phyloP scores from a whole-genome alignment of 2,329 filamentous ascomycete genomes.

The Chaetomium strumarium region DNA sequence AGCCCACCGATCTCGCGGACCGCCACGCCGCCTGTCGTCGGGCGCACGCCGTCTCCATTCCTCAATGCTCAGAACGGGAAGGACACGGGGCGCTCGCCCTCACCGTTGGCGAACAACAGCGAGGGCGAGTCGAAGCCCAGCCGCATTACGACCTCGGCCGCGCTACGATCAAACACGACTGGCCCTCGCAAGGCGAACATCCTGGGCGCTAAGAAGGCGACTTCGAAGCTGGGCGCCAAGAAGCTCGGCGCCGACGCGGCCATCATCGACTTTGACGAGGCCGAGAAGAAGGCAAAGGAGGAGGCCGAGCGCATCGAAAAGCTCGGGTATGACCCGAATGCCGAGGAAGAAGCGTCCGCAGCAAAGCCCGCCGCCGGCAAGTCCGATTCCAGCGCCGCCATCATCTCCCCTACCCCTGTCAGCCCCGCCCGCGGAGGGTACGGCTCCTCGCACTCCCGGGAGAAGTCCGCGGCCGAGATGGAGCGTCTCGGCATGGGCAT shows the following conservation, averaged over 20 bases:
- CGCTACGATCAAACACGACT: constrained; percentile 69
- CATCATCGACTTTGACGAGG: constrained; percentile 88
- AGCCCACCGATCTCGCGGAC: constrained; percentile 90
- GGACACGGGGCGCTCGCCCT: constrained; percentile 69
- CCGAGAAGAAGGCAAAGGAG: constrained; percentile 94
- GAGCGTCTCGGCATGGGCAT: constrained; percentile 89
- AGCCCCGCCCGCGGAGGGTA: constrained; percentile 58
- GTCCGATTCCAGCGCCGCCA: constrained; percentile 48
- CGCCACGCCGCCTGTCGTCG: constrained; percentile 73
- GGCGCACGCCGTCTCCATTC: constrained; percentile 85
- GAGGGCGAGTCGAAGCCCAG: constrained; percentile 51
- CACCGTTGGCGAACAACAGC: constrained; percentile 64
- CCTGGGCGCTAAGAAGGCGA: constrained; percentile 75
- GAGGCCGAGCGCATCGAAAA: constrained; percentile 95
- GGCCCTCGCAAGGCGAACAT: constrained; percentile 77
- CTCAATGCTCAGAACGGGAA: constrained; percentile 70
- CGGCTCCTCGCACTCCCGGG: constrained; percentile 49
- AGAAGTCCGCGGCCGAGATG: constrained; percentile 69
- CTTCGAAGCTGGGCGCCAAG: constrained; percentile 83
- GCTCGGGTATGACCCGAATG: constrained; percentile 90
- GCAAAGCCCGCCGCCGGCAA: constrained; percentile 41
- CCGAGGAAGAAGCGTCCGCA: constrained; percentile 54
- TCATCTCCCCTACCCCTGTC: constrained; percentile 68
- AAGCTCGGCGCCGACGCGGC: constrained; percentile 67
- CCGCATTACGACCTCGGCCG: constrained; percentile 69